Base-by-base conservation (phyloP, 1,284 basidiomycete genomes). In the Schizophyllum amplum region DNA sequence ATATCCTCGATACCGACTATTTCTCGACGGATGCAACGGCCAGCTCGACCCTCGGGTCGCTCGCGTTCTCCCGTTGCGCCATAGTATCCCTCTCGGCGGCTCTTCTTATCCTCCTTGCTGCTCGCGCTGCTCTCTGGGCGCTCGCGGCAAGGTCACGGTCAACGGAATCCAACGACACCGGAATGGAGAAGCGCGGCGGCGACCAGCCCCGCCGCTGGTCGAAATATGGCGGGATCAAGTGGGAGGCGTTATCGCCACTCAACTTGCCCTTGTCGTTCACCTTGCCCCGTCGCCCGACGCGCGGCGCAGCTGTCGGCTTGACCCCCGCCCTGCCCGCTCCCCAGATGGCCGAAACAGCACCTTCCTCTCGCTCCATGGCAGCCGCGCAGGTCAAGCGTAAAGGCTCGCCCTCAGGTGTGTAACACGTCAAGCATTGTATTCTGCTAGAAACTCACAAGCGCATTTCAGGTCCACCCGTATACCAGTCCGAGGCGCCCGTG, bases 401-500 rank as follows among this genome's bases (percentile, higher is more conserved):
- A 42, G 33, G 33, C 33, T 42, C 33, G 11, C 33, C 33, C 33
- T 42, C 33, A 42, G 33, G 33, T 42, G 33, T 17, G 33, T 42
- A n/a, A 13, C 33, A 42, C 17, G 13, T 42, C 33, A 17, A 9
- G 2, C 17, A 9, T 17, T 42, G 33, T 13, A 42, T 9, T 17
- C 33, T 17, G 17, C 7, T 4, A 42, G 11, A 42, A 17, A 42
- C 33, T 42, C 13, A 42, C 17, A 42, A 9, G 7, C 33, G 33
- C 33, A 50, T 11, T 57, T 4, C 26, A 64, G 63, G 59, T 42
- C 59, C 60, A 17, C 59, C 62, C 33, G 51, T 64, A 20, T 61
- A 64, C 55, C 55, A 59, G 33, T 59, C 57, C 6, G 50, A 60
- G 49, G 54, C 54, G n/a, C 62, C 63, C 21, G 59, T 60, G 27